These are phyloP conservation scores for Suillus plorans DNA, from an alignment of 768 basidiomycete species.

Conservation along the genomic window DNA sequence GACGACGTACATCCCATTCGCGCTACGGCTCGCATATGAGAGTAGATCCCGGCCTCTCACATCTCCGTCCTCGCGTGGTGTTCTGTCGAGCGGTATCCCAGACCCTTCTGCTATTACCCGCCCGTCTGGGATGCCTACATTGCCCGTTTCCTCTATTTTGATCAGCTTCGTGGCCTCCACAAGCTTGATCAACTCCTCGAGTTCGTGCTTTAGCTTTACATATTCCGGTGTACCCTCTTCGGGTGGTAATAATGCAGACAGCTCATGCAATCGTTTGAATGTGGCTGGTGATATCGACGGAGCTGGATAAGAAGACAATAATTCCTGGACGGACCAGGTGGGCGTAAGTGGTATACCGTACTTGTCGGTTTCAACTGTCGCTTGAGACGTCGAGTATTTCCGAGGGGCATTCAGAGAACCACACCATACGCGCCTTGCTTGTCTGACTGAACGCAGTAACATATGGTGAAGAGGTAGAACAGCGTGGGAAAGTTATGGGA, in stretches of 20 bases:
- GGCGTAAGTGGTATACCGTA: constrained; percentile 65
- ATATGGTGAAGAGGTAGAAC: background rate
- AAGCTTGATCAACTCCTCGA: constrained; percentile 71
- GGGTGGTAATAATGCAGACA: constrained; percentile 74
- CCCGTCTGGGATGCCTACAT: constrained; percentile 36
- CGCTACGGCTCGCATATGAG: constrained; percentile 45
- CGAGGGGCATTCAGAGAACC: background rate
- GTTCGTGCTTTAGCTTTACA: constrained; percentile 48
- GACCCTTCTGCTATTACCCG: constrained; percentile 41
- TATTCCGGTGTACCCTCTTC: constrained; percentile 55
- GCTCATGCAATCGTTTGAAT: constrained; percentile 62
- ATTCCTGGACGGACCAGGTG: constrained; percentile 78
- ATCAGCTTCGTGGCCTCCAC: constrained; percentile 82
- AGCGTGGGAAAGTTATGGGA: constrained; percentile 12
- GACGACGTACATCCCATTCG: constrained; percentile 60
- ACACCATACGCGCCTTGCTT: background rate
- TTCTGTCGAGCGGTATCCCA: constrained; percentile 29
- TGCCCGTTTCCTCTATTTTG: constrained; percentile 32
- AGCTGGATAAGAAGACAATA: constrained; percentile 75
- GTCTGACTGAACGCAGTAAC: constrained; percentile 5
- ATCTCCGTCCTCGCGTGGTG: constrained; percentile 20
- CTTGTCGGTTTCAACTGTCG: constrained; percentile 43
- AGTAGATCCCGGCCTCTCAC: constrained; percentile 47
- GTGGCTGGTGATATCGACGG: constrained; percentile 59
- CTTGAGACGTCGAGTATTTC: constrained; percentile 7